These are phyloP conservation scores for Physcomitrium patens DNA, from an alignment of 225 moss, liverwort and hornwort genomes.

Conservation along the genomic window DNA sequence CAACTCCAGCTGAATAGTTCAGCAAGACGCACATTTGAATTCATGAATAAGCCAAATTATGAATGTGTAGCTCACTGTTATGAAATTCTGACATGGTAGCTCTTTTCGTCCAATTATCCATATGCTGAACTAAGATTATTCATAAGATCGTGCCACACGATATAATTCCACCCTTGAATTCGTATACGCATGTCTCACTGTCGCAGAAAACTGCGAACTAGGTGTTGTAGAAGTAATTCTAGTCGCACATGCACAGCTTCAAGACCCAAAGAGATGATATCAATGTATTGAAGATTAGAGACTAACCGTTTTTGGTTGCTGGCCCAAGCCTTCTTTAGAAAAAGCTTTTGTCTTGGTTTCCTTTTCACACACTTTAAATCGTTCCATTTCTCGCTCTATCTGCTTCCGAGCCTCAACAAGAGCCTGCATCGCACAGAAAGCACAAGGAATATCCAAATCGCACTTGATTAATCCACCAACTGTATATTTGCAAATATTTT, in stretches of 20 bases:
- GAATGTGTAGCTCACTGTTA: neutral
- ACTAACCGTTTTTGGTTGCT: conserved; percentile 98
- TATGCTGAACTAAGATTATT: conserved; percentile 20
- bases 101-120: conserved; percentile 14
- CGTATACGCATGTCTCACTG: conserved; percentile 15
- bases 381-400: conserved; percentile 99
- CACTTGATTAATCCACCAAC: conserved; percentile 22
- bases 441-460: conserved; percentile 20
- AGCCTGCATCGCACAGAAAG: conserved; percentile 53
- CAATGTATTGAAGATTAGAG: conserved; percentile 31
- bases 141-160: conserved; percentile 13
- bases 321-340: conserved; percentile 95
- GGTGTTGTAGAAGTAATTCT: neutral
- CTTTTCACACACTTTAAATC: conserved; percentile 99
- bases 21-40: neutral
- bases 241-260: neutral
- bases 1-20: neutral
- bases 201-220: conserved; percentile 16
- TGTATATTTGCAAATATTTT: neutral
- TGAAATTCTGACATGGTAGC: neutral
- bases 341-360: conserved; percentile 99
- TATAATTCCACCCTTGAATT: conserved; percentile 20
- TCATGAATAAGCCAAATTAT: neutral
- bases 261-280: conserved; percentile 23
- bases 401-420: conserved; percentile 98